Conservation (phyloP, 1,139 yeast genomes). For the Pichia cactophila region DNA sequence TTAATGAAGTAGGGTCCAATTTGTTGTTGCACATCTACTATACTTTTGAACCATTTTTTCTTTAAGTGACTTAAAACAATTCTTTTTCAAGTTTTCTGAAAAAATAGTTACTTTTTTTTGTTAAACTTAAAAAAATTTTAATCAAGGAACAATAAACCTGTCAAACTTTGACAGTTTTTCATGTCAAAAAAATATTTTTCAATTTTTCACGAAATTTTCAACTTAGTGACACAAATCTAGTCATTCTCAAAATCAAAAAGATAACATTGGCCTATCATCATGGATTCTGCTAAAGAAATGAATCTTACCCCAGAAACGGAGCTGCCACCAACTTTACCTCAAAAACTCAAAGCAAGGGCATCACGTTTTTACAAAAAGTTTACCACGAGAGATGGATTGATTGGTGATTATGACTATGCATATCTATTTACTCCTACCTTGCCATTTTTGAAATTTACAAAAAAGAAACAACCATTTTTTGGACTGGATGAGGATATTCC, state of each 20-base stretch:
- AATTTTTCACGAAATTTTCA: neutral
- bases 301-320: slow-evolving; percentile 1
- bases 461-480: slow-evolving; percentile 67
- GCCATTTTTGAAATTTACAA: slow-evolving; percentile 48
- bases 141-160: too few relatives aligned
- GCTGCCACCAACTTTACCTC: neutral
- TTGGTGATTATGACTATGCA: slow-evolving; percentile 79
- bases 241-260: too few relatives aligned
- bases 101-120: too few relatives aligned
- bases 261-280: neutral
- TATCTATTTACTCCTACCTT: slow-evolving; percentile 69
- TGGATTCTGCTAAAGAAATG: neutral
- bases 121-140: too few relatives aligned
- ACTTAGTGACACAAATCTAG: neutral
- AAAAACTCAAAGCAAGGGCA: neutral
- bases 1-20: too few relatives aligned
- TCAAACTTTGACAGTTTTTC: neutral
- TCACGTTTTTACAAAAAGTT: slow-evolving; percentile 14
- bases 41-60: too few relatives aligned
- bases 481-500: slow-evolving; percentile 78
- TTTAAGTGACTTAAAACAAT: too few relatives aligned
- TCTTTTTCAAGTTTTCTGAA: too few relatives aligned
- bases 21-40: too few relatives aligned
- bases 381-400: slow-evolving; percentile 64
- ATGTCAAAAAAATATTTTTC: neutral